These are phyloP conservation scores for Raffaelea arxii DNA, from an alignment of 2,329 filamentous ascomycete genomes.

Conservation along the genomic window DNA sequence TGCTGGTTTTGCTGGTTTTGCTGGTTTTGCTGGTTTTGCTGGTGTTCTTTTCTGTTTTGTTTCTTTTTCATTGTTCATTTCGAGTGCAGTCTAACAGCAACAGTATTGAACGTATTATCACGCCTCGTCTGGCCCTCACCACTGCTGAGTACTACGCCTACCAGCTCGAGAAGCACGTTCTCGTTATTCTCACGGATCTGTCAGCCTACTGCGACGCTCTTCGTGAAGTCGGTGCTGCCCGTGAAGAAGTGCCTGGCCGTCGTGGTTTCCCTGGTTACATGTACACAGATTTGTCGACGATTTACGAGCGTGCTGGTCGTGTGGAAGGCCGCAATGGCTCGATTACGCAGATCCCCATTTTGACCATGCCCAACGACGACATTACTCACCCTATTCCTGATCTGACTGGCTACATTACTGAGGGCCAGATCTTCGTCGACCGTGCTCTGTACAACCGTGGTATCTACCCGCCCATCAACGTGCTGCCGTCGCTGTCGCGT, in stretches of 20 bases:
- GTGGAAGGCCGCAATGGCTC: conserved; percentile 94
- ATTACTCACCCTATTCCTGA: conserved; percentile 99
- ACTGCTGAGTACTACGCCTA: conserved; percentile 99
- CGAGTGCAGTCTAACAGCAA: background rate
- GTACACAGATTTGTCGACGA: conserved; percentile 99
- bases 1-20: no score
- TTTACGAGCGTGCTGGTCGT: conserved; percentile 98
- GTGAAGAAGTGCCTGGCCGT: conserved; percentile 97
- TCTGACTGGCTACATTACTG: conserved; percentile 97
- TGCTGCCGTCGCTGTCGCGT: conserved; percentile 92
- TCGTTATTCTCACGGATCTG: conserved; percentile 96
- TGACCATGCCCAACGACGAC: conserved; percentile 99
- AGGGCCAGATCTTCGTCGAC: conserved; percentile 97
- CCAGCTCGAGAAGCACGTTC: conserved; percentile 98
- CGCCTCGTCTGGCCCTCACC: conserved; percentile 91
- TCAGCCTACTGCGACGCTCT: conserved; percentile 98
- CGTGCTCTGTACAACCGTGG: conserved; percentile 91
- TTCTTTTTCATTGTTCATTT: background rate
- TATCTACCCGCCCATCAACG: conserved; percentile 98
- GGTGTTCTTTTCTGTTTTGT: background rate
- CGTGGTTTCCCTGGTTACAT: conserved; percentile 99
- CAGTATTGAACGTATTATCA: conserved; percentile 99
- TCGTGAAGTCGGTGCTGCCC: conserved; percentile 93
- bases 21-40: no score
- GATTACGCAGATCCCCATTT: conserved; percentile 96